Percentiles rank a stretch among this genome's conserved stretches.
phyloP scores from a whole-genome alignment of 1,284 basidiomycete genomes.

The Fomitiporia mediterranea region DNA sequence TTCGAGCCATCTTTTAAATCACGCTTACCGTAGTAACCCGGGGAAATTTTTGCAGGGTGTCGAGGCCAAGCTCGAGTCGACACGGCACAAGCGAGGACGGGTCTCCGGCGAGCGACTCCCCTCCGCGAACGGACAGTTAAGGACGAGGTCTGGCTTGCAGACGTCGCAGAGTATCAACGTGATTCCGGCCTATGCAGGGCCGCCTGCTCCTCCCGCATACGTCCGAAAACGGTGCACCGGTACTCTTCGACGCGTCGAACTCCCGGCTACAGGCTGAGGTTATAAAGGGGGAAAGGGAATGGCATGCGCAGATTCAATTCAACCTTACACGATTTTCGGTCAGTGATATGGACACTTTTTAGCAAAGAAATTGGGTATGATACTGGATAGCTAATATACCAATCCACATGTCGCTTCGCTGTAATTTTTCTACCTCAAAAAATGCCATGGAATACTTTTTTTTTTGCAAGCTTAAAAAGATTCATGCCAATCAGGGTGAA shows the following conservation, averaged over 20 bases:
- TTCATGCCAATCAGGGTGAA: neutral
- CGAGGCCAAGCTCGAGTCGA: slow-evolving; percentile 20
- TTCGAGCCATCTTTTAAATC: slow-evolving; percentile 3
- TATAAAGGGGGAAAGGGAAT: neutral
- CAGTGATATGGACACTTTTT: neutral
- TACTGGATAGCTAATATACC: slow-evolving; percentile 5
- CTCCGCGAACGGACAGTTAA: slow-evolving; percentile 20
- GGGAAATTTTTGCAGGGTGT: slow-evolving; percentile 1
- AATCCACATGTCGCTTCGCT: neutral
- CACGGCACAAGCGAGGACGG: slow-evolving; percentile 17
- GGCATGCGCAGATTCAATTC: neutral
- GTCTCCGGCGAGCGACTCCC: slow-evolving; percentile 19
- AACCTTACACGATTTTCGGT: neutral
- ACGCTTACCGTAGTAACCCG: slow-evolving; percentile 17
- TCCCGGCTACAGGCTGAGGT: slow-evolving; percentile 10
- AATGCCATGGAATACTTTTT: neutral
- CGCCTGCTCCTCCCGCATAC: neutral
- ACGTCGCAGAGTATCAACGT: slow-evolving; percentile 1
- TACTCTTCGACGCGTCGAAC: slow-evolving; percentile 12
- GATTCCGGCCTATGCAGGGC: slow-evolving; percentile 3
- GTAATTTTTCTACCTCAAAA: neutral
- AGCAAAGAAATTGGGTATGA: slow-evolving; percentile 1
- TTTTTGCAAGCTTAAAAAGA: neutral
- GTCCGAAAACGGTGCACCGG: slow-evolving; percentile 5
- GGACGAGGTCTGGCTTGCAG: neutral